A percentile compares a stretch with the other conserved stretches of the same genome.
These are phyloP conservation scores for Hypoxylon sp. DNA, from an alignment of 2,329 filamentous ascomycete genomes.

Conservation along the genomic window DNA sequence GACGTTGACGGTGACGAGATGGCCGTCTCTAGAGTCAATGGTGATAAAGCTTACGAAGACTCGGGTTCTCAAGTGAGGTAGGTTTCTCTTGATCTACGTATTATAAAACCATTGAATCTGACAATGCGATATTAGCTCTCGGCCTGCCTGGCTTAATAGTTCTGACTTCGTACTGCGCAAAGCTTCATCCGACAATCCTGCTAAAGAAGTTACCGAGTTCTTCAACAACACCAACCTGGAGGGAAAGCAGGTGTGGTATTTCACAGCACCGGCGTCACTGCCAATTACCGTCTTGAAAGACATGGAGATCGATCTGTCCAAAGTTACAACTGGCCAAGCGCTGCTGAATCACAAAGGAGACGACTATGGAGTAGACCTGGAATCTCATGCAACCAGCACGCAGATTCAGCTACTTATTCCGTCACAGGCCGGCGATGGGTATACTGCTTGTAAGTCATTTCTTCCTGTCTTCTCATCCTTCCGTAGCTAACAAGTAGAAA, in stretches of 20 bases:
- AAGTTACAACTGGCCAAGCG: conserved; percentile 63
- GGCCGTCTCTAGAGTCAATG: conserved; percentile 41
- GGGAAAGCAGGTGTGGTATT: conserved; percentile 85
- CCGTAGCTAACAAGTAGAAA: conserved; percentile 50
- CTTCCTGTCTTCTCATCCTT: conserved; percentile 36
- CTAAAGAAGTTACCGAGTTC: conserved; percentile 64
- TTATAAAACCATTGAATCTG: neutral
- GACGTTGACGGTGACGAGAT: conserved; percentile 32
- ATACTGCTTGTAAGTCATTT: conserved; percentile 63
- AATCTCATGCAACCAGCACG: conserved; percentile 63
- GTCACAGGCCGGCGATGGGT: conserved; percentile 65
- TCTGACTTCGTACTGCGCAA: conserved; percentile 68
- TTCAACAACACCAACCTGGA: conserved; percentile 70
- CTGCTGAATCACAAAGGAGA: conserved; percentile 73
- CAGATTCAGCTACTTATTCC: conserved; percentile 73
- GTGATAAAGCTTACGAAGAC: conserved; percentile 26
- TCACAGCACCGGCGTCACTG: conserved; percentile 77
- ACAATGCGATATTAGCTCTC: conserved; percentile 40
- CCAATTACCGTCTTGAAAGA: conserved; percentile 76
- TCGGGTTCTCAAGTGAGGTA: conserved; percentile 43
- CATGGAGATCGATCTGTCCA: conserved; percentile 70
- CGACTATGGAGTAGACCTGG: conserved; percentile 71
- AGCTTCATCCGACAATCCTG: conserved; percentile 56
- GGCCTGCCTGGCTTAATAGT: conserved; percentile 59
- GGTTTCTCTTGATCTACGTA: conserved; percentile 21